These are phyloP conservation scores for Coniochaeta sp. DNA, from an alignment of 2,329 filamentous ascomycete genomes.

Conservation along the genomic window DNA sequence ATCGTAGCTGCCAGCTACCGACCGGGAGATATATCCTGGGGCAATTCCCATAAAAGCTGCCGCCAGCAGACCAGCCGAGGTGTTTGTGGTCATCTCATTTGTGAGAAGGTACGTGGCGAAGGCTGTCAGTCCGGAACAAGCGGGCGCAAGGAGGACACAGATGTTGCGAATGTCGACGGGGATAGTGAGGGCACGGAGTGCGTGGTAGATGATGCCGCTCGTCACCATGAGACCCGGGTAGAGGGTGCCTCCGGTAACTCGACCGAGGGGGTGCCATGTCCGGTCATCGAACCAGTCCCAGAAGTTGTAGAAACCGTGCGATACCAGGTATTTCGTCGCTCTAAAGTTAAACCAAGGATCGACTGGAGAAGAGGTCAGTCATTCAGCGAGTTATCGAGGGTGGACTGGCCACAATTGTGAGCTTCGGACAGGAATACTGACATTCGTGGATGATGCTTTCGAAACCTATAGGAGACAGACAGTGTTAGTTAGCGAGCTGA, in stretches of 20 bases:
- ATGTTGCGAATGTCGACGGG: conserved; percentile 99
- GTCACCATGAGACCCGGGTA: conserved; percentile 99
- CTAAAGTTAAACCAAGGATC: conserved; percentile 99
- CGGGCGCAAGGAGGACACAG: conserved; percentile 91
- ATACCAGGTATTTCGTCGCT: conserved; percentile 93
- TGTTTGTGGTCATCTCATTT: conserved; percentile 92
- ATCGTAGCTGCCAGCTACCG: conserved; percentile 96
- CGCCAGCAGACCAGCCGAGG: conserved; percentile 89
- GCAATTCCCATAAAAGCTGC: conserved; percentile 96
- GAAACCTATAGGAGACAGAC: conserved; percentile 55
- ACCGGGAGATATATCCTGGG: conserved; percentile 95
- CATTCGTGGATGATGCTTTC: conserved; percentile 99
- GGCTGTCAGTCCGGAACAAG: conserved; percentile 88
- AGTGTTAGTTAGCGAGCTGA: conserved; percentile 6
- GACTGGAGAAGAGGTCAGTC: conserved; percentile 49
- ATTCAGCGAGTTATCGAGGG: background rate
- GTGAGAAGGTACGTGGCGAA: conserved; percentile 91
- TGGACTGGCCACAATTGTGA: background rate
- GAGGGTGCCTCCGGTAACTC: conserved; percentile 96
- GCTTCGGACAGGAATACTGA: conserved; percentile 44
- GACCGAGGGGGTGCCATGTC: conserved; percentile 98
- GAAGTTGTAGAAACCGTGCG: conserved; percentile 96
- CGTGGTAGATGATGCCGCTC: conserved; percentile 92
- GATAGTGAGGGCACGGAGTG: conserved; percentile 78
- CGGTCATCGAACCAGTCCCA: conserved; percentile 99